Evolutionary conservation across 2,329 filamentous ascomycete species (phyloP).

Genomic region (Cadophora gregata): DNA sequence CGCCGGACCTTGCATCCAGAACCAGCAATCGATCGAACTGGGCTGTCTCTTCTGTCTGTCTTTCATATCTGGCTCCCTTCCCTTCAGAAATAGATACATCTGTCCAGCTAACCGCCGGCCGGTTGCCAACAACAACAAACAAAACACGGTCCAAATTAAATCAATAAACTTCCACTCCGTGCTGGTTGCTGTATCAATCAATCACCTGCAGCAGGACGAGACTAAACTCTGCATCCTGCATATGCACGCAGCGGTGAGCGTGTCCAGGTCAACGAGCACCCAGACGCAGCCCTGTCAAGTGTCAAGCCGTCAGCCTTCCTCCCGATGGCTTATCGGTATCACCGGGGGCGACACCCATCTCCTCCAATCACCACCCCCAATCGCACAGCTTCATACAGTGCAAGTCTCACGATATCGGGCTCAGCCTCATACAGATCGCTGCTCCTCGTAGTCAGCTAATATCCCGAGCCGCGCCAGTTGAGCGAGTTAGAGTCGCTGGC

Average conservation of each 20-base stretch:
- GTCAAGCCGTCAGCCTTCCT: not conserved
- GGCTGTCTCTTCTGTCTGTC: slow-evolving; percentile 1
- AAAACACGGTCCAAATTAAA: not conserved
- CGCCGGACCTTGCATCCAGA: slow-evolving; percentile 6
- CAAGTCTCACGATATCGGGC: slow-evolving; percentile 23
- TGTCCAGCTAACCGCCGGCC: no score
- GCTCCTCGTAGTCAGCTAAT: slow-evolving; percentile 8
- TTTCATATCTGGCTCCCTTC: slow-evolving; percentile 8
- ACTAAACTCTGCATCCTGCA: slow-evolving; percentile 2
- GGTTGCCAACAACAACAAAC: slow-evolving; percentile 3
- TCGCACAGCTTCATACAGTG: slow-evolving; percentile 17
- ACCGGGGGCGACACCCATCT: not conserved
- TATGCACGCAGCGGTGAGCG: slow-evolving; percentile 31
- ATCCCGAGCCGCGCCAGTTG: slow-evolving; percentile 10
- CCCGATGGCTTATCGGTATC: slow-evolving; percentile 22
- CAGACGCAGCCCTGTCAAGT: slow-evolving; percentile 8
- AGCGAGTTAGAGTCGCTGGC: not conserved
- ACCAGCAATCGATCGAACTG: not conserved
- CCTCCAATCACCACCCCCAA: not conserved
- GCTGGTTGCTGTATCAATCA: slow-evolving; percentile 4
- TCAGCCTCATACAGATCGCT: slow-evolving; percentile 24
- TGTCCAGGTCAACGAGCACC: slow-evolving; percentile 26
- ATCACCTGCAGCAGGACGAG: slow-evolving; percentile 2
- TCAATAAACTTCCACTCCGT: not conserved
- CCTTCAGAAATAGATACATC: not conserved